These are phyloP conservation scores for Lepidium aucheri DNA, from an alignment of 345 rosid genomes.

Conservation along the genomic window DNA sequence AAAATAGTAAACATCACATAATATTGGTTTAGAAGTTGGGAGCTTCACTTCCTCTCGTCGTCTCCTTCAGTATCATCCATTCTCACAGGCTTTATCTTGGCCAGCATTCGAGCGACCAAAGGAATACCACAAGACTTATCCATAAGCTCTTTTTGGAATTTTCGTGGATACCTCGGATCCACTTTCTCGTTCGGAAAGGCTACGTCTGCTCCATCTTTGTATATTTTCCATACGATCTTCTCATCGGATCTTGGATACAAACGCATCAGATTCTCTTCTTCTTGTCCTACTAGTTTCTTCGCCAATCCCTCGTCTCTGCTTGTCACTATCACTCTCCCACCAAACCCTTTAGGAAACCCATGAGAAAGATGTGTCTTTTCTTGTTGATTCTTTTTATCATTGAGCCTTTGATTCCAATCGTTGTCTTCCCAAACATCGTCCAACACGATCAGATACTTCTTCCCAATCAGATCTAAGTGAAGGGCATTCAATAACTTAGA, in stretches of 20 bases:
- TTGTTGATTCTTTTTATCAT: background rate
- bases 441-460: slow-evolving; percentile 44
- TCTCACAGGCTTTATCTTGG: slow-evolving; percentile 12
- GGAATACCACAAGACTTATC: slow-evolving; percentile 45
- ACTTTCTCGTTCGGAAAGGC: background rate
- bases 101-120: slow-evolving; percentile 30
- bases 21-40: background rate
- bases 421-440: slow-evolving; percentile 30
- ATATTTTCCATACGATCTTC: slow-evolving; percentile 31
- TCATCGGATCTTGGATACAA: slow-evolving; percentile 22
- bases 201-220: background rate
- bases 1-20: too few species aligned
- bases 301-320: slow-evolving; percentile 30
- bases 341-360: slow-evolving; percentile 47
- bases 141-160: slow-evolving; percentile 22
- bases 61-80: background rate
- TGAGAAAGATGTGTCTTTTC: slow-evolving; percentile 19
- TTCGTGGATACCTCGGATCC: background rate
- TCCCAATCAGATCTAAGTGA: background rate
- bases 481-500: too few species aligned
- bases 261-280: slow-evolving; percentile 27
- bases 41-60: background rate
- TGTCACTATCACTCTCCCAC: slow-evolving; percentile 44
- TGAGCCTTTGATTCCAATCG: slow-evolving; percentile 27
- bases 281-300: slow-evolving; percentile 38